A percentile compares a stretch with the other conserved stretches of the same genome.
These are phyloP conservation scores for Brassica balearica DNA, from an alignment of 441 rosid genomes.

Conservation along the genomic window DNA sequence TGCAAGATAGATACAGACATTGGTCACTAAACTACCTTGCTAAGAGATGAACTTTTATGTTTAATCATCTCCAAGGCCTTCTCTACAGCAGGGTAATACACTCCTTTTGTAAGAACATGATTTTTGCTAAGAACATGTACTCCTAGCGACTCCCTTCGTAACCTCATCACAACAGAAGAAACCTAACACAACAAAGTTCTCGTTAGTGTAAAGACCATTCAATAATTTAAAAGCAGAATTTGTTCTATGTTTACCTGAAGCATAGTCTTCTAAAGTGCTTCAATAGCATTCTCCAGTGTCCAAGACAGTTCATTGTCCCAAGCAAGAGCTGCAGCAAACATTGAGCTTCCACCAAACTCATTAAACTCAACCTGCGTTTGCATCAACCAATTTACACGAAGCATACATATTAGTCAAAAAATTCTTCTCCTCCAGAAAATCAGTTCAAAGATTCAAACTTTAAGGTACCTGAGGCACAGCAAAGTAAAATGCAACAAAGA, in stretches of 20 bases:
- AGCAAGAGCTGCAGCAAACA: too few relatives aligned
- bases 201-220: too few relatives aligned
- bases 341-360: too few relatives aligned
- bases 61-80: constrained; percentile 76
- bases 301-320: too few relatives aligned
- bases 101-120: constrained; percentile 62
- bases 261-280: too few relatives aligned
- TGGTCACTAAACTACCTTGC: background rate
- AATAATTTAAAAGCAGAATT: too few relatives aligned
- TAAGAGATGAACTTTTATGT: constrained; percentile 52
- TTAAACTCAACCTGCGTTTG: constrained; percentile 61
- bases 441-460: background rate
- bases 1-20: background rate
- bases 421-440: background rate
- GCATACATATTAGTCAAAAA: background rate
- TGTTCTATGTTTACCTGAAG: too few relatives aligned
- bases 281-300: too few relatives aligned
- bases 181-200: too few relatives aligned
- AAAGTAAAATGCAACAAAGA: background rate
- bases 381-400: background rate
- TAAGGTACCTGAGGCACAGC: background rate
- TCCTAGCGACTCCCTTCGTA: too few relatives aligned
- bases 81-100: constrained; percentile 73
- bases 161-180: too few relatives aligned
- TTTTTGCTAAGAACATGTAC: background rate